Evolutionary conservation across 2,329 filamentous ascomycete genomes (phyloP), one percentile per base, ranked within the genome.

Genomic region (Blastomyces gilchristii): DNA sequence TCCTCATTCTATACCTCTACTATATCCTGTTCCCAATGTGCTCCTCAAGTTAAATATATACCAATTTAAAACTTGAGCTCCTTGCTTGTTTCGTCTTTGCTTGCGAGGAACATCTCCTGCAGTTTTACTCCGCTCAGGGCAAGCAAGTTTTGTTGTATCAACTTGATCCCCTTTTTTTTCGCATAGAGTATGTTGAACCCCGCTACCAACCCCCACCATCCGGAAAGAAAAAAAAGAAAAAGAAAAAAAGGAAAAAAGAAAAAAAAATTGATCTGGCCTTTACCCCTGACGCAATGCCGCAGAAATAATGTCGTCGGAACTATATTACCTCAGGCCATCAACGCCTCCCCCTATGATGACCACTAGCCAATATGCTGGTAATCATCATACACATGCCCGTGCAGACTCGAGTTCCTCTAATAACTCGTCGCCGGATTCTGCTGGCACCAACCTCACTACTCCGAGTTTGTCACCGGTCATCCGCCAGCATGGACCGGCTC

Each of bases 391-490:
- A 67, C 85, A 89, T 73, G 80, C 79, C 73, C 85, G 85, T 71
- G 84, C 84, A 70, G 81, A 82, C 64, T 89, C 87, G 67, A 84
- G 85, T 70, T 82, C 83, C 60, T 88, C 87, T 61, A 81, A 83
- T 70, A 82, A 88, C 73, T 90, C 87, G 54, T 84, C 84, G 43
- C 84, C 84, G 53, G 88, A 88, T 73, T 89, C 88, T 53, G 80
- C 85, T 69, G 82, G 84, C 77, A 89, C 87, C 25, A 81, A 83
- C 68, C 80, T 85, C 69, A 88, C 86, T 61, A 91, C 88, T 14
- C 89, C 89, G 61, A 83, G 82, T 61, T 81, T 83, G 67, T 88
- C 89, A 43, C 89, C 90, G 65, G 84, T 92, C 69, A 83, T 87
- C 65, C 87, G 90, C 65, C 87, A 91, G 77, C 90, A 90, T 61